phyloP scores from a whole-genome alignment of 2,329 filamentous ascomycete genomes.

The Plectosphaerella sp. region DNA sequence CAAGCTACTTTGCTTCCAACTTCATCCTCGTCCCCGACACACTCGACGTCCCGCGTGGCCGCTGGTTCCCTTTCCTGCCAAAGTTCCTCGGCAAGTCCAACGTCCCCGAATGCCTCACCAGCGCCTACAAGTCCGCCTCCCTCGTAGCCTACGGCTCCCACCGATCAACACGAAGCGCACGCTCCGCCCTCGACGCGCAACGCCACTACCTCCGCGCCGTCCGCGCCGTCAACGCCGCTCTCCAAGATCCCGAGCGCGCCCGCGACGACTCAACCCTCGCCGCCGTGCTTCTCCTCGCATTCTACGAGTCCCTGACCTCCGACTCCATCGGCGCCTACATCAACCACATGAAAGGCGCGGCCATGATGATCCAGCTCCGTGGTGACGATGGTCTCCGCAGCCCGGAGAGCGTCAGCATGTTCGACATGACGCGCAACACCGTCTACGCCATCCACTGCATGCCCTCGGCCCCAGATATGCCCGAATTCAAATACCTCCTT shows the following conservation, averaged over 20 bases:
- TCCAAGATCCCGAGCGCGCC: slow-evolving; percentile 10
- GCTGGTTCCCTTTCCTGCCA: slow-evolving; percentile 11
- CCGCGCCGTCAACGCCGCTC: slow-evolving; percentile 10
- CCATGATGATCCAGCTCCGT: slow-evolving; percentile 14
- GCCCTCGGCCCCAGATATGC: slow-evolving; percentile 9
- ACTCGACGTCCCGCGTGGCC: slow-evolving; percentile 1
- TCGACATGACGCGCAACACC: slow-evolving; percentile 15
- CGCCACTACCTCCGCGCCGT: slow-evolving; percentile 11
- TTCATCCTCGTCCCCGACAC: slow-evolving; percentile 10
- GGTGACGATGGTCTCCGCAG: slow-evolving; percentile 11
- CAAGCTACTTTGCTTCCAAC: slow-evolving; percentile 12
- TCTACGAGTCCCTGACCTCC: slow-evolving; percentile 13
- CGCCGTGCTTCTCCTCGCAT: slow-evolving; percentile 10
- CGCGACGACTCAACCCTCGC: slow-evolving; percentile 12
- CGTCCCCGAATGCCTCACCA: slow-evolving; percentile 10
- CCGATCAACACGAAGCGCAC: slow-evolving; percentile 1
- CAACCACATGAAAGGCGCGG: slow-evolving; percentile 16
- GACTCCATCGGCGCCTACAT: slow-evolving; percentile 13
- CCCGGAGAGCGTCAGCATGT: slow-evolving; percentile 15
- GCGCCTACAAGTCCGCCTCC: slow-evolving; percentile 12
- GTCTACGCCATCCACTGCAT: slow-evolving; percentile 14
- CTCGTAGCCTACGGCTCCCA: slow-evolving; percentile 9
- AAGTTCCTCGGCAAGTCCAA: slow-evolving; percentile 8
- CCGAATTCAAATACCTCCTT: slow-evolving; percentile 15
- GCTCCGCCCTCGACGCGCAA: slow-evolving; percentile 8